Evolutionary conservation across 2,329 filamentous ascomycete species (phyloP), one percentile per base, ranked within the genome.

Genomic region (Cryphonectria naterciae): DNA sequence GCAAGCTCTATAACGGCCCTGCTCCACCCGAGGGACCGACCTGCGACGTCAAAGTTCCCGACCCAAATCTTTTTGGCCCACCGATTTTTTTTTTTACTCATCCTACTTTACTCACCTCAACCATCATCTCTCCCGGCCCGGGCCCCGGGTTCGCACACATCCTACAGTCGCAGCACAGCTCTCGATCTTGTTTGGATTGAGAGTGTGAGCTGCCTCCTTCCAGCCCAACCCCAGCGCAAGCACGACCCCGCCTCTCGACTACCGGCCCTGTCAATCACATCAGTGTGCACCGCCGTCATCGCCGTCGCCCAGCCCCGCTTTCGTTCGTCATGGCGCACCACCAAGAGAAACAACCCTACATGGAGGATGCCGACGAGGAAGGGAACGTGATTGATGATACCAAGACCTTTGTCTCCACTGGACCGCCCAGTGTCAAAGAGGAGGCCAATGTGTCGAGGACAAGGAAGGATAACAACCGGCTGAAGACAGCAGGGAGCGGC

Each of bases 321-420:
- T 13, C 60, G 32, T 39, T 74, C 78, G 79, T 76, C 77, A 88
- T 88, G 85, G 80, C 84, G 70, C 77, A 76, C 75, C 74, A 73
- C 61, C 13, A 25, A 75, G 77, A 79, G 71, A 73, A 69, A 75
- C 79, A 84, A 68, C 82, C 83, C 70, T 83, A 83, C 76, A 81
- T 86, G 70, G 83, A 88, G 77, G 87, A 88, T 69, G 84, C 80
- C 63, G 85, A 87, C 75, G 85, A 87, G 66, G 79, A 81, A 17
- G 85, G 82, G 56, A 83, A 83, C 68, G 78, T 81, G 49, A 76
- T 81, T 25, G 78, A 80, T 67, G 80, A 77, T 62, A 81, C 81
- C 28, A 77, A 77, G 72, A 79, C 80, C 71, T 88, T 87, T 78
- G 86, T 79, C 46, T 86, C 85, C 41, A 79, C 82, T 67, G 83